phyloP scores from a whole-genome alignment of 2,329 filamentous ascomycete genomes.

The Fusarium citri region DNA sequence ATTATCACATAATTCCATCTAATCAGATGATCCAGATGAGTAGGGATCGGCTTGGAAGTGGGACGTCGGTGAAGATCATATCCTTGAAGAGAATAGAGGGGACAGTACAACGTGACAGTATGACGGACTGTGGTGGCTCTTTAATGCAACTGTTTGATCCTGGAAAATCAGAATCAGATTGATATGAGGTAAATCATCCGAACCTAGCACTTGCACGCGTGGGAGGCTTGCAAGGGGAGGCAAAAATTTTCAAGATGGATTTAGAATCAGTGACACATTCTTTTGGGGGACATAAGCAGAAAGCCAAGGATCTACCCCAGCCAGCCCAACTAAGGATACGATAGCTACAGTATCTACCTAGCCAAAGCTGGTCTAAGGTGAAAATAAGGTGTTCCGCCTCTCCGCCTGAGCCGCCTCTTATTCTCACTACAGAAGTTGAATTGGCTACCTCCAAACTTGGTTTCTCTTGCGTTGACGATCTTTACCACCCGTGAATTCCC shows the following conservation, averaged over 20 bases:
- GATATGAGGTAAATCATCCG: constrained; percentile 4
- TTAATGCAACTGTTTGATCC: not conserved
- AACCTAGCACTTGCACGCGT: not conserved
- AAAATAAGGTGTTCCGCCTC: not conserved
- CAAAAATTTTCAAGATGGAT: not conserved
- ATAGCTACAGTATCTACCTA: not conserved
- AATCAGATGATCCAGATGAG: constrained; percentile 23
- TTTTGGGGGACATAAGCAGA: not conserved
- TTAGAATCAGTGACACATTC: not conserved
- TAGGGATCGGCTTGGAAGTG: constrained; percentile 16
- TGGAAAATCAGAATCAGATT: constrained; percentile 6
- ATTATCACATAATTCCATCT: constrained; percentile 23
- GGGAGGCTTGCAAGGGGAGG: not conserved
- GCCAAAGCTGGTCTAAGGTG: not conserved
- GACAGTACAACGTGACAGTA: constrained; percentile 6
- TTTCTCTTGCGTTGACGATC: not conserved
- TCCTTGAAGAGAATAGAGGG: accelerated
- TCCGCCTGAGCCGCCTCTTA: not conserved
- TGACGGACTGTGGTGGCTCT: not conserved
- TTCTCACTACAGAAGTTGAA: not conserved
- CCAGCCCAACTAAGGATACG: too few species aligned
- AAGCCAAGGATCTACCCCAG: not conserved
- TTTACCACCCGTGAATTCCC: not conserved
- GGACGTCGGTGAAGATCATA: constrained; percentile 4
- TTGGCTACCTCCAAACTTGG: not conserved